Evolutionary conservation across 2,329 filamentous ascomycete genomes (phyloP).

Genomic region (Diaporthe destruens): DNA sequence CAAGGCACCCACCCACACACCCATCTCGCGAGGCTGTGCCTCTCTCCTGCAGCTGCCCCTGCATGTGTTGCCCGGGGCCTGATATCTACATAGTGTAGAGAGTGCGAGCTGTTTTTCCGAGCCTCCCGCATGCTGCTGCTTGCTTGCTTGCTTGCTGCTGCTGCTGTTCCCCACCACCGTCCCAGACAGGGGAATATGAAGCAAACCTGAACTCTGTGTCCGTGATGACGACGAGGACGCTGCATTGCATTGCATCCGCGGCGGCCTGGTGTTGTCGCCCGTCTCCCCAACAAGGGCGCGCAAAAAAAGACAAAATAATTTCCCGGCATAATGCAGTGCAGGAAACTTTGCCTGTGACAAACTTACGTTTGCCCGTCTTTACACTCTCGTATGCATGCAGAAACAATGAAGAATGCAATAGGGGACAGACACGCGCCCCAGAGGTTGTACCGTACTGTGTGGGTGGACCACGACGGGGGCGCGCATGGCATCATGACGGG

Average conservation of each 20-base stretch:
- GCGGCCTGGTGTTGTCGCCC: background rate
- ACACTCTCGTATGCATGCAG: background rate
- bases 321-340: background rate
- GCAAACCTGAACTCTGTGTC: too few relatives aligned
- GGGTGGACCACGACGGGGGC: background rate
- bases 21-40: background rate
- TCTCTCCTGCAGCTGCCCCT: constrained; percentile 23
- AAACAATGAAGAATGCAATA: background rate
- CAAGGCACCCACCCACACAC: background rate
- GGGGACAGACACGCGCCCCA: background rate
- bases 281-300: background rate
- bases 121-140: background rate
- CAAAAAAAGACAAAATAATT: background rate
- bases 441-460: background rate
- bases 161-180: constrained; percentile 4
- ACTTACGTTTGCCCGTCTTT: background rate
- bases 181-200: background rate
- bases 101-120: constrained; percentile 28
- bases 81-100: background rate
- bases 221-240: background rate
- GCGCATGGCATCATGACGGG: background rate
- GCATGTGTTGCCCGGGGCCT: constrained; percentile 6
- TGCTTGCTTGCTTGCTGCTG: too few relatives aligned
- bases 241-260: constrained; percentile 25
- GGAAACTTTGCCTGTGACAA: background rate